Evolutionary conservation across 176 grass and related monocot species (phyloP).

Genomic region (Oryza glumipatula): DNA sequence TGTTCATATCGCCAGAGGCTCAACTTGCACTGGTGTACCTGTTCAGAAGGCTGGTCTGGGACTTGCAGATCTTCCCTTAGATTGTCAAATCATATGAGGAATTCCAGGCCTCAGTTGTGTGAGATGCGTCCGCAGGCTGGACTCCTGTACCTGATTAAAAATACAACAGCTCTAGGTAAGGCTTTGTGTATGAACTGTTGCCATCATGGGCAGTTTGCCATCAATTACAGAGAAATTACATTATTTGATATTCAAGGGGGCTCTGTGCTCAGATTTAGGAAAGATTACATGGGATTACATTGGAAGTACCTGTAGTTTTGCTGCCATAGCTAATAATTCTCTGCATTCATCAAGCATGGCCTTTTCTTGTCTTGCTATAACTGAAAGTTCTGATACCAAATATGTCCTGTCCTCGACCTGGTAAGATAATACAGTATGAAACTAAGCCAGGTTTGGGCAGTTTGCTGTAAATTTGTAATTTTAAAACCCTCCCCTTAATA

Average conservation of each 20-base stretch:
- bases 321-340: constrained; percentile 66
- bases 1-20: constrained; percentile 27
- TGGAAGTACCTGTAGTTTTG: constrained; percentile 73
- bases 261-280: constrained; percentile 4
- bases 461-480: no score
- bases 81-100: constrained; percentile 26
- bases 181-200: constrained; percentile 11
- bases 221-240: not conserved
- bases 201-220: constrained; percentile 17
- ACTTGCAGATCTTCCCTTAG: not conserved
- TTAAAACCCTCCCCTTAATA: no score
- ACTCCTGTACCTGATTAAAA: constrained; percentile 71
- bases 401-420: constrained; percentile 60
- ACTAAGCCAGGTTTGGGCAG: not conserved
- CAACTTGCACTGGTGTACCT: constrained; percentile 39
- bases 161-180: constrained; percentile 33
- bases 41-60: constrained; percentile 24
- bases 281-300: constrained; percentile 10
- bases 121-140: constrained; percentile 74
- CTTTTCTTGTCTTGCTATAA: constrained; percentile 70
- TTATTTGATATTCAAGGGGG: constrained; percentile 4
- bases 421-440: constrained; percentile 38
- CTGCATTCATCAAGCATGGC: constrained; percentile 81
- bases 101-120: constrained; percentile 54
- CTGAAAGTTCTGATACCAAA: constrained; percentile 69